Percentiles rank a stretch among this genome's conserved stretches.
Evolutionary conservation across 352 stramenopile genomes (phyloP).

Genomic region (Globisporangium perplexum): DNA sequence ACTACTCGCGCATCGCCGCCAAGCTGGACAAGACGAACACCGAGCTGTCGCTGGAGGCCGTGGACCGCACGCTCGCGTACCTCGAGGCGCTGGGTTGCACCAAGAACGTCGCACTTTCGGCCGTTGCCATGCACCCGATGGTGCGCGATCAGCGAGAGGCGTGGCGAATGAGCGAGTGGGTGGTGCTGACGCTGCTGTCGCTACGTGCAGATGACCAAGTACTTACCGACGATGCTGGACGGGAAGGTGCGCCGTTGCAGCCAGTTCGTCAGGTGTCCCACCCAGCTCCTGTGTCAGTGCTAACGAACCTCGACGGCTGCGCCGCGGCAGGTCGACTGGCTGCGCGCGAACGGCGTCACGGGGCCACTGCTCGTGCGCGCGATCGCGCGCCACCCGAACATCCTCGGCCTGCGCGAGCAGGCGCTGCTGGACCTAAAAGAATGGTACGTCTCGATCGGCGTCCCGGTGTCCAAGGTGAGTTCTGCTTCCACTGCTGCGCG

Average conservation of each 20-base stretch:
- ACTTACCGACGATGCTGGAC: constrained; percentile 25
- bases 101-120: constrained; percentile 22
- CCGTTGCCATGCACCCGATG: constrained; percentile 28
- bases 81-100: constrained; percentile 24
- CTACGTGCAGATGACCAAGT: constrained; percentile 20
- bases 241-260: constrained; percentile 21
- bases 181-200: not conserved
- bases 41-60: constrained; percentile 15
- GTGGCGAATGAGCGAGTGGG: too few relatives aligned
- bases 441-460: constrained; percentile 36
- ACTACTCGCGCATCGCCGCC: constrained; percentile 32
- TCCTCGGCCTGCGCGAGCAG: constrained; percentile 28
- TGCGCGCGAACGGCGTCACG: constrained; percentile 25
- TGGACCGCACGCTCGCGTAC: constrained; percentile 26
- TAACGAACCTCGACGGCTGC: not conserved
- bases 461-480: constrained; percentile 21
- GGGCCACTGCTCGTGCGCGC: constrained; percentile 21
- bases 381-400: constrained; percentile 33
- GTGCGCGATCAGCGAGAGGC: constrained; percentile 3
- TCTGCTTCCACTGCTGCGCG: not conserved
- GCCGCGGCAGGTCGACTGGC: constrained; percentile 20
- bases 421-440: constrained; percentile 19
- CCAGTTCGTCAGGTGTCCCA: too few relatives aligned
- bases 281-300: not conserved
- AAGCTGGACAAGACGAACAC: constrained; percentile 19